Base-by-base conservation (phyloP, 1,139 yeast genomes). In the Pichia cactophila region DNA sequence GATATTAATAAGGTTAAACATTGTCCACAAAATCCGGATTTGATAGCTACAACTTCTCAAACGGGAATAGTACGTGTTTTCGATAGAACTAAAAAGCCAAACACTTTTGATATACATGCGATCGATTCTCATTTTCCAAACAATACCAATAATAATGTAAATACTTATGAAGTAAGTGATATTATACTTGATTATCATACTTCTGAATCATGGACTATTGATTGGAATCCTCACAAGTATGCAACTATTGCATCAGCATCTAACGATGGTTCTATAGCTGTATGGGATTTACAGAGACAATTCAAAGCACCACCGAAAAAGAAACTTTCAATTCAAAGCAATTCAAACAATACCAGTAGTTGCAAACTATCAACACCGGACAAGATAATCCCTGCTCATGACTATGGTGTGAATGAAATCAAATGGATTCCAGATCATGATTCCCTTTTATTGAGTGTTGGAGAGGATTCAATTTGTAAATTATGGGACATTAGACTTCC, bases 1-100 rank as follows among this genome's bases (percentile, higher is more conserved):
- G 69, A 66, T 41, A 71, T 90, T 47, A 87, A 89, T 61, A 74
- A 86, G 56, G 96, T 96, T 1, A 77, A 95, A 41, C 83, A 79
- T 64, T 80, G 85, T 78, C 96, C 97, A 0, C 85, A 81, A 56
- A 78, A 84, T 57, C 75, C 88, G 4, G 77, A 75, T 48, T 66
- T 84, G 1, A 77, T 89, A 9, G 95, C 95, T 3, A 81, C 96
- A 0, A 79, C 88, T 54, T 55, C 61, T 6, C 56, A 60, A 43
- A 41, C 50, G 7, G 69, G 69, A 9, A 36, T 45, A 14, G 55
- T 60, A 4, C 54, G 54, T 3, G 63, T 78, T 5, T 78, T 72
- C 56, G 80, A 78, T 59, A 62, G 83, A 52, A 77, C 83, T 1
- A 75, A 74, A 54, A 80, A 75, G 56, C 70, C 80, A 9, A 61